phyloP scores from a whole-genome alignment of 148 eudicot species.

The Salicornia ramosissima region DNA sequence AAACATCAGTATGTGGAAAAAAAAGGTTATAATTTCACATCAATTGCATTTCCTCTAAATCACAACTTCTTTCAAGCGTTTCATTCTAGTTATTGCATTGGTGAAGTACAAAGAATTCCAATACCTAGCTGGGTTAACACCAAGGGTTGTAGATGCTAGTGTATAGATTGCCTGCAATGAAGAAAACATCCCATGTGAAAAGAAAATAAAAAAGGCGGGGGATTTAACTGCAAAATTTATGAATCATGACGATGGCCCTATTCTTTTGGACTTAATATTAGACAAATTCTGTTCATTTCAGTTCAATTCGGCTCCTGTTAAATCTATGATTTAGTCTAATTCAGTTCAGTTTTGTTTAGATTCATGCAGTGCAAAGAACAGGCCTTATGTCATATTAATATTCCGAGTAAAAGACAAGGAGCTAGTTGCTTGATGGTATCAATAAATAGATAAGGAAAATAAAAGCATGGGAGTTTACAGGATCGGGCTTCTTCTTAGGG shows the following conservation, averaged over 20 bases:
- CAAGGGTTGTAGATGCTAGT: slow-evolving; percentile 79
- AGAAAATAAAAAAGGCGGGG: too few species aligned
- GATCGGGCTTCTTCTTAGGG: slow-evolving; percentile 97
- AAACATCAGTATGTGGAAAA: neutral
- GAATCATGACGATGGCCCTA: neutral
- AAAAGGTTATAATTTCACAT: neutral
- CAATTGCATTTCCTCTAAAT: neutral
- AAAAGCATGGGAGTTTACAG: slow-evolving; percentile 38
- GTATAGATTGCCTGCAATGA: slow-evolving; percentile 72
- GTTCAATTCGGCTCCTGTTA: too few species aligned
- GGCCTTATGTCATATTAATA: too few species aligned
- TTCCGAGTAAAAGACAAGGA: too few species aligned
- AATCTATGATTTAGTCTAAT: too few species aligned
- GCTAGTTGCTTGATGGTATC: neutral
- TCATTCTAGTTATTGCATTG: neutral
- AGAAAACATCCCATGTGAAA: neutral
- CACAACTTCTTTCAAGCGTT: neutral
- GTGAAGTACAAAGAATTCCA: neutral
- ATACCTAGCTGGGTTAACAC: slow-evolving; percentile 90
- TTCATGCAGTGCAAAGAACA: too few species aligned
- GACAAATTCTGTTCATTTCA: too few species aligned
- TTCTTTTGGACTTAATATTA: too few species aligned
- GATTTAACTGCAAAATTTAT: neutral
- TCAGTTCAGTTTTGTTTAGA: too few species aligned
- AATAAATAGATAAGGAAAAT: neutral